Conservation (phyloP, 176 grass and related monocot species). For the Phyllostachys edulis region DNA sequence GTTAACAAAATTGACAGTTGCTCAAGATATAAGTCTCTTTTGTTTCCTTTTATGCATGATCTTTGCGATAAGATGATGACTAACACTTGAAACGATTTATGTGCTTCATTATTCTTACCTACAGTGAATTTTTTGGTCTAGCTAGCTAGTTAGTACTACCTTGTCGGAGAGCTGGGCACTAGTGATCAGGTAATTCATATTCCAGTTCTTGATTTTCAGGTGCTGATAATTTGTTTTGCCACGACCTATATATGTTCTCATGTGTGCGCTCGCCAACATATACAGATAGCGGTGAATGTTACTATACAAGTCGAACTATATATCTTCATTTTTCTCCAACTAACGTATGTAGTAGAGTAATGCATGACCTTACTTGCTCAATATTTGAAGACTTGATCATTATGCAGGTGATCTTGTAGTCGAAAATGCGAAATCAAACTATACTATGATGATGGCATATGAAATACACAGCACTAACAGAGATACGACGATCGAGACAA, state of each 20-base stretch:
- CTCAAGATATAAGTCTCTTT: neutral
- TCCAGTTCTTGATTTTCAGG: neutral
- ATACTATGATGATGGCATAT: neutral
- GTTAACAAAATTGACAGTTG: neutral
- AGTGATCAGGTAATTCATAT: neutral
- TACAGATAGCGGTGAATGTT: neutral
- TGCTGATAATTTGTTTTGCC: neutral
- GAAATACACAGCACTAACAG: neutral
- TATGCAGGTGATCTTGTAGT: neutral
- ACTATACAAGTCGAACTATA: neutral
- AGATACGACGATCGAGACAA: neutral
- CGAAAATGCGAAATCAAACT: neutral
- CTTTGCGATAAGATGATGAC: slow-evolving; percentile 3
- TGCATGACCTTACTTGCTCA: neutral
- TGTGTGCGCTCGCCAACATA: neutral
- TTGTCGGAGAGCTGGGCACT: neutral
- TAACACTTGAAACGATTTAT: neutral
- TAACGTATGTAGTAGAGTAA: neutral
- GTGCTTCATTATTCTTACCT: neutral
- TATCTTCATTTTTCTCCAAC: neutral
- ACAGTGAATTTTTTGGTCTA: neutral
- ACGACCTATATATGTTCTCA: neutral
- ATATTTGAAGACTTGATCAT: neutral
- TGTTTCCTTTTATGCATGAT: neutral
- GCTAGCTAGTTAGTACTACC: neutral